A percentile compares a stretch with the other conserved stretches of the same genome.
These are phyloP conservation scores for Calonectria multiphialidica DNA, from an alignment of 2,329 filamentous ascomycete species.

Conservation along the genomic window DNA sequence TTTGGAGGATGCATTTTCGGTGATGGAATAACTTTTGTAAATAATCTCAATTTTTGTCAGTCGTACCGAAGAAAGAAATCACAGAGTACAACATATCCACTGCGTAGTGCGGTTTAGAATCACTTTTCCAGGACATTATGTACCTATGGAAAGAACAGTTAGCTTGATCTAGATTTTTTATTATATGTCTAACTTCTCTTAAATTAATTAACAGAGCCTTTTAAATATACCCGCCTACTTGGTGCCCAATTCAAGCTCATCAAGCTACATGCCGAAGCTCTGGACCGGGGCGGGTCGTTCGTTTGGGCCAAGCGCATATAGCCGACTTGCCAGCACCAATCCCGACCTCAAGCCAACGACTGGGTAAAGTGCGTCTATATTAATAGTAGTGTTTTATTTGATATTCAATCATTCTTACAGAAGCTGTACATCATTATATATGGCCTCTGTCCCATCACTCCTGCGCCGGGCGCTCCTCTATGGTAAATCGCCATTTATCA, in stretches of 20 bases:
- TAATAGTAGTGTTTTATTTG: neutral
- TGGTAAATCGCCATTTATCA: neutral
- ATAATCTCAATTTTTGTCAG: neutral
- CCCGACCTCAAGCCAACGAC: neutral
- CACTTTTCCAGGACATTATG: neutral
- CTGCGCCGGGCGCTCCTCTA: conserved; percentile 10
- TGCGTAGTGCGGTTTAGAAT: neutral
- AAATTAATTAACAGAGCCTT: neutral
- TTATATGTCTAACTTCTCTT: neutral
- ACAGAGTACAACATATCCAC: neutral
- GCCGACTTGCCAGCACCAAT: neutral
- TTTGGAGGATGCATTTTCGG: conserved; percentile 23
- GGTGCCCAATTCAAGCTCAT: neutral
- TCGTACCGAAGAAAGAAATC: neutral
- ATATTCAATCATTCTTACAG: no score
- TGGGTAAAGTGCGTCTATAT: neutral
- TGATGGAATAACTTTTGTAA: conserved; percentile 4
- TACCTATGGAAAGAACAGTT: neutral
- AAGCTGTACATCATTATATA: no score
- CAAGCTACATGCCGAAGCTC: neutral
- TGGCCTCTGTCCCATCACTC: neutral
- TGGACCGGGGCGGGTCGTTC: neutral
- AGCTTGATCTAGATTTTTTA: neutral
- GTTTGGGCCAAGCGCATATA: neutral
- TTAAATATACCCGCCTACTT: neutral